phyloP scores from a whole-genome alignment of 2,329 filamentous ascomycete species.

The Aureobasidium sp. region DNA sequence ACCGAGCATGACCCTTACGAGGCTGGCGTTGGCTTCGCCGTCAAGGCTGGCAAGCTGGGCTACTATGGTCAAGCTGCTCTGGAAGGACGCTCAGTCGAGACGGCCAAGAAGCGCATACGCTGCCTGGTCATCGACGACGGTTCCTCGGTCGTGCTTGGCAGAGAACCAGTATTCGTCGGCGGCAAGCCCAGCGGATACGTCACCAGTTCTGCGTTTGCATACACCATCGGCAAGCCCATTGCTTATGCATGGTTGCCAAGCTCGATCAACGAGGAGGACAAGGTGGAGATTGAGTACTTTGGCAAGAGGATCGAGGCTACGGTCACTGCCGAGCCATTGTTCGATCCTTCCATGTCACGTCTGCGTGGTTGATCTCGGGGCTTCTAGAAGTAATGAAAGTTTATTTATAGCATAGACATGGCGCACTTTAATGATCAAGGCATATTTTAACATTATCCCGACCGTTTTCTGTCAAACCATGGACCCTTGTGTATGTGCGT shows the following conservation, averaged over 20 bases:
- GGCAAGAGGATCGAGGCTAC: slow-evolving; percentile 47
- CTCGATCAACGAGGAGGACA: slow-evolving; percentile 38
- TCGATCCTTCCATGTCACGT: slow-evolving; percentile 12
- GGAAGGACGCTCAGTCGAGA: slow-evolving; percentile 32
- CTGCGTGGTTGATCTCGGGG: slow-evolving; percentile 6
- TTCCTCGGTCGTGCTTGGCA: slow-evolving; percentile 50
- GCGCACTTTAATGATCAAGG: slow-evolving; percentile 9
- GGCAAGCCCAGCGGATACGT: slow-evolving; percentile 48
- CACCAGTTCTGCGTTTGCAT: slow-evolving; percentile 54
- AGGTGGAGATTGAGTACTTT: slow-evolving; percentile 56
- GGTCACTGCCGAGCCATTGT: slow-evolving; percentile 43
- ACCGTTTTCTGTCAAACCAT: not conserved
- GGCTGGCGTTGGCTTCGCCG: slow-evolving; percentile 45
- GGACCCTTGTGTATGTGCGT: too few relatives aligned
- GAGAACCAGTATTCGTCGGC: slow-evolving; percentile 51
- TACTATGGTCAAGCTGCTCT: slow-evolving; percentile 48
- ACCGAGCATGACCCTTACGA: slow-evolving; percentile 55
- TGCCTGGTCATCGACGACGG: slow-evolving; percentile 51
- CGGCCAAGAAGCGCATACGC: slow-evolving; percentile 32
- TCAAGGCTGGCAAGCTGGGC: slow-evolving; percentile 40
- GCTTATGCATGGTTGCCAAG: slow-evolving; percentile 52
- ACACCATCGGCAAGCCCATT: slow-evolving; percentile 50
- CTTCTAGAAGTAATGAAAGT: slow-evolving; percentile 1
- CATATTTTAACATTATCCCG: not conserved
- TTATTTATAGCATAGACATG: slow-evolving; percentile 10